Percentiles rank a stretch among this genome's conserved stretches.
Evolutionary conservation across 164 flowering plant genomes (phyloP).

Genomic region (Magnolia sinica): DNA sequence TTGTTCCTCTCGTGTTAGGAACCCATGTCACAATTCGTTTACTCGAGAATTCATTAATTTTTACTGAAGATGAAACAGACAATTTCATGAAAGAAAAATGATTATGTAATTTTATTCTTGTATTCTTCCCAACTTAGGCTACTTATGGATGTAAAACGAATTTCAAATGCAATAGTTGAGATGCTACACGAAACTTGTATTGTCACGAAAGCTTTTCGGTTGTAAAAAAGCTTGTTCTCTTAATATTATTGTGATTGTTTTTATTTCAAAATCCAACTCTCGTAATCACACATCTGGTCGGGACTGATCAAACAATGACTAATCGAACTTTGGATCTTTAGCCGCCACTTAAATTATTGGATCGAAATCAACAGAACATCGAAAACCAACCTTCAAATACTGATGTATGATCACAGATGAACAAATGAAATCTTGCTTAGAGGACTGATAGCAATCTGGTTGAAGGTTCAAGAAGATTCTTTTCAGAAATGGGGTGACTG

Average conservation of each 20-base stretch:
- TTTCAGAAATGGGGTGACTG: too few species aligned
- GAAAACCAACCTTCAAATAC: too few species aligned
- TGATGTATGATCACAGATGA: too few species aligned
- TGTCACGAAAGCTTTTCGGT: neutral
- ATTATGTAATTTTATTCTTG: neutral
- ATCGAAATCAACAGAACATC: neutral
- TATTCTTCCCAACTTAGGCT: neutral
- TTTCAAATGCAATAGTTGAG: neutral
- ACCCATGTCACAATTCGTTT: neutral
- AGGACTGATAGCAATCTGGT: too few species aligned
- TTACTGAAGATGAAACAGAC: neutral
- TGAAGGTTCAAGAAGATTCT: too few species aligned
- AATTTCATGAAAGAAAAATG: neutral
- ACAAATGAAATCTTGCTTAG: too few species aligned
- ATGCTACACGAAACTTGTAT: neutral
- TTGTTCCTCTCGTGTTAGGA: neutral
- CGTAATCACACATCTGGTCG: too few species aligned
- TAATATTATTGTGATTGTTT: neutral
- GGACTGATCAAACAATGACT: neutral
- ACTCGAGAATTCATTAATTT: conserved; percentile 3
- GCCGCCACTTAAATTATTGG: neutral
- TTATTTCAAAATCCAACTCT: neutral
- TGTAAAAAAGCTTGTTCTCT: neutral
- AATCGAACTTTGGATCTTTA: too few species aligned
- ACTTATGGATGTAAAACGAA: neutral